phyloP scores from a whole-genome alignment of 768 basidiomycete species.

The Naganishia randhawae region DNA sequence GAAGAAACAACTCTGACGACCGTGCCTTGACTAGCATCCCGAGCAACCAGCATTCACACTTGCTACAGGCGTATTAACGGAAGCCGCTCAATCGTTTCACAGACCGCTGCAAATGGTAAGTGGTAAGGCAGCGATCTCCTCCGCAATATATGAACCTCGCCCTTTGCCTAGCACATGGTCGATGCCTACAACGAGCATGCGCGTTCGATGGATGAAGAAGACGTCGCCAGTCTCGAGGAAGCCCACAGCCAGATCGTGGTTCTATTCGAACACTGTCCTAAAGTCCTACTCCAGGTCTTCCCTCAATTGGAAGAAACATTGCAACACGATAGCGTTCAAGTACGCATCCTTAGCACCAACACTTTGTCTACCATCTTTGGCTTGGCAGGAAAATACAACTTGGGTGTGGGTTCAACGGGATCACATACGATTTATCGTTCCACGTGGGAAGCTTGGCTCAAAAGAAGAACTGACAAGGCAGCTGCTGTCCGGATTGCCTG shows the following conservation, averaged over 20 bases:
- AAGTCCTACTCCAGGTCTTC: conserved; percentile 79
- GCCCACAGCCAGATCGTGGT: conserved; percentile 82
- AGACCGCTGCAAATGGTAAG: conserved; percentile 51
- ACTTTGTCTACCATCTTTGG: conserved; percentile 85
- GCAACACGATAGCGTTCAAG: conserved; percentile 65
- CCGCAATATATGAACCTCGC: neutral
- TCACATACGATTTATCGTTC: conserved; percentile 33
- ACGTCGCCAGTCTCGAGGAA: conserved; percentile 52
- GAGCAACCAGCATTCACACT: conserved; percentile 26
- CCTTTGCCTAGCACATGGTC: conserved; percentile 65
- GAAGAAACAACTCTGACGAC: neutral
- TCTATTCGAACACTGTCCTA: conserved; percentile 72
- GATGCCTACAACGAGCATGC: conserved; percentile 63
- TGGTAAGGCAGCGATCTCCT: neutral
- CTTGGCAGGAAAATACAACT: conserved; percentile 13
- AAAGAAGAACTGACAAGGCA: conserved; percentile 71
- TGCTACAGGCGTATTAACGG: conserved; percentile 20
- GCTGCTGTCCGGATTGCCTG: conserved; percentile 69
- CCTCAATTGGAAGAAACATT: conserved; percentile 90
- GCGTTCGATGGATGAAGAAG: conserved; percentile 37
- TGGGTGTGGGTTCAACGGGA: conserved; percentile 8
- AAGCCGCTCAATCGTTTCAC: conserved; percentile 28
- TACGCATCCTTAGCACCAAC: conserved; percentile 77
- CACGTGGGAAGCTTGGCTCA: conserved; percentile 81
- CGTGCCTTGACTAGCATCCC: conserved; percentile 10